These are phyloP conservation scores for Penicillium sp. DNA, from an alignment of 2,329 filamentous ascomycete genomes.

Conservation along the genomic window DNA sequence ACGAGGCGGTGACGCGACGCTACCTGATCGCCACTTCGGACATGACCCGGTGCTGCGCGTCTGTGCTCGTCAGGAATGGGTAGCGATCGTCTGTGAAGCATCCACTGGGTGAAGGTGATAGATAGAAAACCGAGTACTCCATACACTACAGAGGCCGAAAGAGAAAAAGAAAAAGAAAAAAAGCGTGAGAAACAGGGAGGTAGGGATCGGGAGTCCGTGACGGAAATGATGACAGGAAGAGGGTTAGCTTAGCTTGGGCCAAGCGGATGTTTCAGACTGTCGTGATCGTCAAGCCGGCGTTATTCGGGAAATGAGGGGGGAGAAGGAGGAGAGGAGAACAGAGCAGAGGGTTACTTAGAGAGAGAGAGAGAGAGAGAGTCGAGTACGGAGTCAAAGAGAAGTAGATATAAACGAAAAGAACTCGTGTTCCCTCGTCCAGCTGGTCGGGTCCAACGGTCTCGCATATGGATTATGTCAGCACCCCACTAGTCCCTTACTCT, in stretches of 20 bases:
- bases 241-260: slow-evolving; percentile 7
- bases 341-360: background rate
- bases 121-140: background rate
- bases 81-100: slow-evolving; percentile 1
- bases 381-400: no score
- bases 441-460: background rate
- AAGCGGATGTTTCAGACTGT: slow-evolving; percentile 19
- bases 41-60: slow-evolving; percentile 1
- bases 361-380: no score
- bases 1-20: no score
- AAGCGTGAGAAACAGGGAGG: no score
- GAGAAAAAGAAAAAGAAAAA: background rate
- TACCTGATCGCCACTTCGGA: slow-evolving; percentile 4
- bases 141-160: no score
- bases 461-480: background rate
- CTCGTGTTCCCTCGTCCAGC: slow-evolving; percentile 2
- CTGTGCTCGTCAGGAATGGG: background rate
- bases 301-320: background rate
- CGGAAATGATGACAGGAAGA: background rate
- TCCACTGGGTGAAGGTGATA: background rate
- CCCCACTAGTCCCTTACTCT: background rate
- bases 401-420: background rate
- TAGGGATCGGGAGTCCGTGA: background rate
- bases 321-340: background rate
- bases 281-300: slow-evolving; percentile 5